Evolutionary conservation across 176 grass and related monocot genomes (phyloP).

Genomic region (Triticum turgidum): DNA sequence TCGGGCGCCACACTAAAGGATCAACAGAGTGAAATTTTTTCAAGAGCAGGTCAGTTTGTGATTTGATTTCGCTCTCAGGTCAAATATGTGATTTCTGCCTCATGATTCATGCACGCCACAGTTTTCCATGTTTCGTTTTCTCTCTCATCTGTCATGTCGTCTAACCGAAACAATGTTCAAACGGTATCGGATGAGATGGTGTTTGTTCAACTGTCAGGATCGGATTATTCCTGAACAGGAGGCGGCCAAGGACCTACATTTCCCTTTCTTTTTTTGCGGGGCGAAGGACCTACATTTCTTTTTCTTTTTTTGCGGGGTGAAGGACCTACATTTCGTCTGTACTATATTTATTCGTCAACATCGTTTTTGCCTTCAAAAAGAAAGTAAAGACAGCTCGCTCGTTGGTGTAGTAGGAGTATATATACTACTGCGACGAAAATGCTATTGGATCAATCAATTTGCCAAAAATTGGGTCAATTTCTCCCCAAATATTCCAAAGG

Average conservation of each 20-base stretch:
- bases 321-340: too few species aligned
- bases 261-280: too few species aligned
- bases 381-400: neutral
- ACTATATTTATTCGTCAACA: too few species aligned
- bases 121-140: neutral
- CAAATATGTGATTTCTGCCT: too few species aligned
- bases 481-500: neutral
- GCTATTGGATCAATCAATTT: neutral
- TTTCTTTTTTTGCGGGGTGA: too few species aligned
- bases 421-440: neutral
- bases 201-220: neutral
- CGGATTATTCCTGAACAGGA: neutral
- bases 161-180: neutral
- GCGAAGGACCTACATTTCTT: too few species aligned
- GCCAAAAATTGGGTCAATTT: neutral
- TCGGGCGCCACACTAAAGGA: too few species aligned
- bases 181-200: neutral
- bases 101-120: neutral
- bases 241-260: neutral
- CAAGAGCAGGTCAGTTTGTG: too few species aligned
- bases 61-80: too few species aligned
- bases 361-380: neutral
- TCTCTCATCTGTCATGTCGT: neutral
- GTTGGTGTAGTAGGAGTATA: too few species aligned
- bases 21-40: too few species aligned